Conservation (phyloP, 2,329 filamentous ascomycete species). For the Venturia aucupariae region DNA sequence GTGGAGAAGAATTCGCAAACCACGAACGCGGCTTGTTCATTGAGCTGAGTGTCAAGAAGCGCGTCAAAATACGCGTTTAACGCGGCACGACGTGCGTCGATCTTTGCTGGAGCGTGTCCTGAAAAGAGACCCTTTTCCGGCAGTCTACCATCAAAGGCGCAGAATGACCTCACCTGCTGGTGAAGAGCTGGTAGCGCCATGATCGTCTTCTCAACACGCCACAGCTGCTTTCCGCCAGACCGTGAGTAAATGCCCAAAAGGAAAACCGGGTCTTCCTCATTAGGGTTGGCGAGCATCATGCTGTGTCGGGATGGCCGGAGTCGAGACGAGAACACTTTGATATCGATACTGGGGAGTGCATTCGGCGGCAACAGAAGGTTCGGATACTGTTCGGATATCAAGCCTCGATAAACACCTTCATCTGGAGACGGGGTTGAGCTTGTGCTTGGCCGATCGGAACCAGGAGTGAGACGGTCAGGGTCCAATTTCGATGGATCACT, state of each 20-base stretch:
- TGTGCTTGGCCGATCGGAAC: background rate
- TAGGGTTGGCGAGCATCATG: slow-evolving; percentile 65
- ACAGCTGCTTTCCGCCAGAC: slow-evolving; percentile 67
- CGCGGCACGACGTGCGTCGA: slow-evolving; percentile 74
- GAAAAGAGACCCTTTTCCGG: slow-evolving; percentile 82
- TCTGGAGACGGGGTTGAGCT: background rate
- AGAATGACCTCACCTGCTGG: slow-evolving; percentile 64
- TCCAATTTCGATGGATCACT: slow-evolving; percentile 1
- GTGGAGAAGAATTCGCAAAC: slow-evolving; percentile 79
- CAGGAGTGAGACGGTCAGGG: background rate
- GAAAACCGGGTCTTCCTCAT: slow-evolving; percentile 90
- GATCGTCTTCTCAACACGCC: slow-evolving; percentile 90
- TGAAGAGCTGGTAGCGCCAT: slow-evolving; percentile 74
- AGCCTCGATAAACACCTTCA: slow-evolving; percentile 57
- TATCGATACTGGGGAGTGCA: slow-evolving; percentile 73
- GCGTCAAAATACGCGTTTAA: slow-evolving; percentile 80
- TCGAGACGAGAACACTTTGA: slow-evolving; percentile 87
- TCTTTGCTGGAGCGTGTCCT: slow-evolving; percentile 85
- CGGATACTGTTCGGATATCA: slow-evolving; percentile 79
- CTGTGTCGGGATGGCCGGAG: slow-evolving; percentile 86
- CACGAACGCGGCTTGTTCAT: slow-evolving; percentile 65
- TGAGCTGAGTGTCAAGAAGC: slow-evolving; percentile 72
- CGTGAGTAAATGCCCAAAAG: slow-evolving; percentile 78
- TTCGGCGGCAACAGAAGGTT: slow-evolving; percentile 80
- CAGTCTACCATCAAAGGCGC: slow-evolving; percentile 63